A percentile compares a stretch with the other conserved stretches of the same genome.
These are phyloP conservation scores for Amoebophrya sp. DNA, from an alignment of 169 alveolate genomes.

Conservation along the genomic window DNA sequence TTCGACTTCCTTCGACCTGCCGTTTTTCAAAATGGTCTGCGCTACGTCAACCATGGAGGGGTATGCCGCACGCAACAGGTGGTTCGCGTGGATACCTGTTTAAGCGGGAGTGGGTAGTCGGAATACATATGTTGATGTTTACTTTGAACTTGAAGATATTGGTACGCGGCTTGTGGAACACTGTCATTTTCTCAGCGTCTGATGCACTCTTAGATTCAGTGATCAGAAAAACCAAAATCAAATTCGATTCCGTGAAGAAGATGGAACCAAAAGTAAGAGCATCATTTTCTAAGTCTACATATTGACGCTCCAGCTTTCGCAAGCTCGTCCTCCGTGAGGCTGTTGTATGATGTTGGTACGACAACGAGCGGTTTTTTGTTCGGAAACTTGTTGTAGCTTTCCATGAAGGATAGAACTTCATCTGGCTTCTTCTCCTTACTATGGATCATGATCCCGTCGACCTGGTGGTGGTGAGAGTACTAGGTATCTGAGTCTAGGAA, in stretches of 20 bases:
- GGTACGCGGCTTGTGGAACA: no score
- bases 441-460: conserved; percentile 64
- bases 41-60: conserved; percentile 31
- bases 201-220: no score
- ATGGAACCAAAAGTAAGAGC: no score
- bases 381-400: background rate
- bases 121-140: no score
- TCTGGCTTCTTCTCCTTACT: conserved; percentile 55
- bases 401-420: conserved; percentile 59
- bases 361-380: conserved; percentile 27
- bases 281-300: no score
- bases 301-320: conserved; percentile 27
- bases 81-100: conserved; percentile 32
- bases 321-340: conserved; percentile 26
- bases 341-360: conserved; percentile 33
- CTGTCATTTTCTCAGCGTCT: no score
- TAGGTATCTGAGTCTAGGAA: no score
- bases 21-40: conserved; percentile 24
- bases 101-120: no score
- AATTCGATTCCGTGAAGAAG: no score
- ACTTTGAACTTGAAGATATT: no score
- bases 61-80: conserved; percentile 30
- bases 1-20: background rate
- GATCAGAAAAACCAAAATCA: no score
- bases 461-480: no score